Evolutionary conservation across 495 filamentous ascomycete species (phyloP).

Genomic region (Podospora bellae-mahoneyi): DNA sequence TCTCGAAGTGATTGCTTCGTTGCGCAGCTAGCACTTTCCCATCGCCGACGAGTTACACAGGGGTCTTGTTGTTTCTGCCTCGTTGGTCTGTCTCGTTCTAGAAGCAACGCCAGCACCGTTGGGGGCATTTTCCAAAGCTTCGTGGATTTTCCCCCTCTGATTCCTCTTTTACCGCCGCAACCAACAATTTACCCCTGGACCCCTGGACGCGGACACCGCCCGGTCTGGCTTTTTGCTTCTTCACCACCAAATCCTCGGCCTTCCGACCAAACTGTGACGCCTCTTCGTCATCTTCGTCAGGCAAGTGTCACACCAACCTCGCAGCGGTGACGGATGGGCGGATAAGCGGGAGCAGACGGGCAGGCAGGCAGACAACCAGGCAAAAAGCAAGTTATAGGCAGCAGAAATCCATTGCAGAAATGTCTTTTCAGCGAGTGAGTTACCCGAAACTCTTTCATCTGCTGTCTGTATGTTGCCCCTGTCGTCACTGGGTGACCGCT

Average conservation of each 20-base stretch:
- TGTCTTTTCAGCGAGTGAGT: background rate
- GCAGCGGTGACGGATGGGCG: background rate
- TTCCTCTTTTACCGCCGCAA: background rate
- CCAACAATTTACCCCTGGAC: background rate
- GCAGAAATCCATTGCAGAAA: background rate
- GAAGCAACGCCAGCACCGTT: background rate
- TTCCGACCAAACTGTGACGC: background rate
- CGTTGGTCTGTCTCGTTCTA: background rate
- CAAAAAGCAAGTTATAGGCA: background rate
- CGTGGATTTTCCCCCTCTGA: background rate
- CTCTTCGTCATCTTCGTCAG: constrained; percentile 8
- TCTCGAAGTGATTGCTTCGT: background rate
- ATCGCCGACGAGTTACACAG: background rate
- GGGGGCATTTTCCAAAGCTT: constrained; percentile 1
- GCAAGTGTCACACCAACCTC: constrained; percentile 28
- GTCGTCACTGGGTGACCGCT: background rate
- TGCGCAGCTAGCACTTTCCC: background rate
- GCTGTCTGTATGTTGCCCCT: background rate
- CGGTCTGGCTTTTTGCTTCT: background rate
- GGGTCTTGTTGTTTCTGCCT: background rate
- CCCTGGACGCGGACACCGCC: constrained; percentile 3
- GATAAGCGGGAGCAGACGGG: background rate
- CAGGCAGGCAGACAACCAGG: background rate
- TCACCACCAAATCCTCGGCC: background rate
- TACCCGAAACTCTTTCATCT: background rate